These are phyloP conservation scores for Yamadazyma buinensis DNA, from an alignment of 1,139 yeast species.

Conservation along the genomic window DNA sequence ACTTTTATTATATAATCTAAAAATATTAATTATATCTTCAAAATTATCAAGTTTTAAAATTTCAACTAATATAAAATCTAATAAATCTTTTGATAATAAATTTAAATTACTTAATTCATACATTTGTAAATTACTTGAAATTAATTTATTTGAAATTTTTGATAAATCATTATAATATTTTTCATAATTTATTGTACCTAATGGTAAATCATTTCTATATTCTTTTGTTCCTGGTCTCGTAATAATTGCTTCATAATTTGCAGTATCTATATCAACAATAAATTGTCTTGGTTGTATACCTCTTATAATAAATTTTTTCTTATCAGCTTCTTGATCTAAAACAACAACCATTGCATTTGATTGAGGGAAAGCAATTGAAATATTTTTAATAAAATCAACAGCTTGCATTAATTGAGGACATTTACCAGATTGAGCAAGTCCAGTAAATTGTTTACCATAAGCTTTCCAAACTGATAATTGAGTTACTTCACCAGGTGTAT, in stretches of 20 bases:
- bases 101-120: conserved; percentile 19
- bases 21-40: conserved; percentile 26
- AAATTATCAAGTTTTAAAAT: conserved; percentile 20
- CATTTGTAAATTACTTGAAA: conserved; percentile 1
- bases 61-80: conserved; percentile 30
- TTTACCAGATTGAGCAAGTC: conserved; percentile 40
- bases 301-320: conserved; percentile 80
- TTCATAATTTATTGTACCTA: conserved; percentile 38
- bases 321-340: conserved; percentile 41
- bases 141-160: conserved; percentile 3
- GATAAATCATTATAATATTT: conserved; percentile 29
- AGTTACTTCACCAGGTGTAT: conserved; percentile 72
- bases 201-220: conserved; percentile 20
- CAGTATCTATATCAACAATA: conserved; percentile 42
- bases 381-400: conserved; percentile 93
- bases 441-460: conserved; percentile 77
- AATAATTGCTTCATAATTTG: conserved; percentile 43
- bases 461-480: conserved; percentile 96
- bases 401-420: conserved; percentile 78
- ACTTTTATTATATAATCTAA: conserved; percentile 34
- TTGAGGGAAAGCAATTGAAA: conserved; percentile 83
- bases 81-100: conserved; percentile 15
- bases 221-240: conserved; percentile 17
- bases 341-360: conserved; percentile 91
- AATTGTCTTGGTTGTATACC: conserved; percentile 63